Percentiles rank a stretch among this genome's conserved stretches.
These are phyloP conservation scores for Pterocarpus macrocarpus DNA, from an alignment of 306 rosid species.

Conservation along the genomic window DNA sequence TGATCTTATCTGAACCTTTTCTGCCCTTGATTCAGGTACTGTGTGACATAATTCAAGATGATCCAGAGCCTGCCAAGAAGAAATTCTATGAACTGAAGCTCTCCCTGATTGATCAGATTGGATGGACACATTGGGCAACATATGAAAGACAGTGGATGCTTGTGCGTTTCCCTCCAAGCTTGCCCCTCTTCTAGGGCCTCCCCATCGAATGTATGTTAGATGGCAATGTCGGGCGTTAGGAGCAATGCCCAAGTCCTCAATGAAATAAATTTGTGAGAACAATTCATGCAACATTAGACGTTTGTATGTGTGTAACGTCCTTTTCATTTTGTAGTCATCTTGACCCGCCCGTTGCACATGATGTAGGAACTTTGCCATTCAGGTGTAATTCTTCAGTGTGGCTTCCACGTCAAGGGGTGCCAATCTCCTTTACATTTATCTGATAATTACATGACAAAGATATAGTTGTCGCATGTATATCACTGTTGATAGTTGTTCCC, in stretches of 20 bases:
- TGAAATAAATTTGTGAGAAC: conserved; percentile 17
- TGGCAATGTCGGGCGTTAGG: neutral
- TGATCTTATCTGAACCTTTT: conserved; percentile 23
- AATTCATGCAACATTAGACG: conserved; percentile 14
- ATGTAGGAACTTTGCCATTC: conserved; percentile 26
- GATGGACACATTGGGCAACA: conserved; percentile 78
- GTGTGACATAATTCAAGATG: conserved; percentile 80
- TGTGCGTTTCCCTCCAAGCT: conserved; percentile 82
- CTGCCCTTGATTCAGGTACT: conserved; percentile 58
- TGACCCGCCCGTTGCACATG: neutral
- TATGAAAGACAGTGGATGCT: conserved; percentile 91
- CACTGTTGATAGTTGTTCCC: too few species aligned
- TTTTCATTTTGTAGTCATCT: neutral
- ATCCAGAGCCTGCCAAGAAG: conserved; percentile 79
- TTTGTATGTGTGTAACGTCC: neutral
- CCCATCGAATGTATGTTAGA: neutral
- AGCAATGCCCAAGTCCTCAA: neutral
- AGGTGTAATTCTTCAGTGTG: neutral
- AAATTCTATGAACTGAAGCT: conserved; percentile 82
- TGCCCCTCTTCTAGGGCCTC: conserved; percentile 73
- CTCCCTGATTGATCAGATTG: conserved; percentile 80
- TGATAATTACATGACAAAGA: neutral
- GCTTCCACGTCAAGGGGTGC: conserved; percentile 5
- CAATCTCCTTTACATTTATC: neutral
- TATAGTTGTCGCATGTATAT: too few species aligned